Evolutionary conservation across 2,329 filamentous ascomycete genomes (phyloP), one percentile per base, ranked within the genome.

Genomic region (Chalaropsis ovoidea): DNA sequence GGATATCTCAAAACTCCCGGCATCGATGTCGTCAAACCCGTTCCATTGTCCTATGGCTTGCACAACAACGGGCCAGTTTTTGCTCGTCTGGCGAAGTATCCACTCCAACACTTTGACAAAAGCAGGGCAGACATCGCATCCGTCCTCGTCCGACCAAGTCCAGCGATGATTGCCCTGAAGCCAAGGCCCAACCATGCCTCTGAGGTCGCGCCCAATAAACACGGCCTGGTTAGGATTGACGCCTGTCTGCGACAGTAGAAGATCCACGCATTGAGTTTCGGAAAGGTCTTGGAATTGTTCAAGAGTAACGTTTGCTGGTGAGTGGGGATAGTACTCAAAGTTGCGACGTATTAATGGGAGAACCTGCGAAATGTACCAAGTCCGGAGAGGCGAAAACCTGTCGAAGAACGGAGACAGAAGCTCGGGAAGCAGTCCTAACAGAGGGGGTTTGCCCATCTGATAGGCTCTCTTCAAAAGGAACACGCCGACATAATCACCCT

Each of bases 31-130:
- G 6, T 77, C 77, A 0, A 88, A 87, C 0, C 88, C 89, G 70
- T 86, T 83, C 88, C 88, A 93, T 69, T 88, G 82, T 68, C 85
- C 81, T 42, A 91, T 77, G 7, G 82, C 84, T 61, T 79, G 78
- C 41, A 85, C 78, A n/a, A 83, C 81, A n/a, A 85, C 76, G 31
- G 74, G 76, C 80, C 89, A 87, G 17, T 84, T 81, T 22, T 77
- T 77, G 3, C 78, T 77, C 0, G 87, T 84, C 68, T 84, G 82
- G 2, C 76, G 72, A 15, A 81, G 77, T 47, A 93, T 78, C 87
- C 88, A 92, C 65, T 81, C 77, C 63, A 88, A 83, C 3, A 87
- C 78, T 68, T 82, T 79, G 68, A 89, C 85, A 87, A 88, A 92
- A 7, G 85, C 86, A 52, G 81, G 73, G 74, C 82, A 80, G 65